phyloP scores from a whole-genome alignment of 139 green algal species.

The Eudorina sp. region DNA sequence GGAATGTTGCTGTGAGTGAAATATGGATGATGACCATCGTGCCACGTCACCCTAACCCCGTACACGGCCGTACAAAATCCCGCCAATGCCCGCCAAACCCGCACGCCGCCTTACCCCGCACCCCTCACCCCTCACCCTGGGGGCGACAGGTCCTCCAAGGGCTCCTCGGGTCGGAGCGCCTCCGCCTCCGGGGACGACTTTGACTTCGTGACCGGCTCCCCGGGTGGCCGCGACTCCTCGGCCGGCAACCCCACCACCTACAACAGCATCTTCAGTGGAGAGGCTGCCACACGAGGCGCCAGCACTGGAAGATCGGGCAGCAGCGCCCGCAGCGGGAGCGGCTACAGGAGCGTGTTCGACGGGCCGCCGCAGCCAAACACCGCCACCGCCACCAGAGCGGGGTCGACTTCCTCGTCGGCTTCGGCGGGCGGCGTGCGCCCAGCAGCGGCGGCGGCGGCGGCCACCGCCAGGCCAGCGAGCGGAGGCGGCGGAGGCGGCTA shows the following conservation, averaged over 20 bases:
- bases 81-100: too few relatives aligned
- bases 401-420: neutral
- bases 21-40: too few relatives aligned
- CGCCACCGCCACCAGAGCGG: neutral
- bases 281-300: too few relatives aligned
- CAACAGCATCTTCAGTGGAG: slow-evolving; percentile 30
- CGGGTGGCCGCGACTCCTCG: neutral
- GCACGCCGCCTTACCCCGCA: too few relatives aligned
- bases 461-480: neutral
- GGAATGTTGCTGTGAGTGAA: too few relatives aligned
- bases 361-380: neutral
- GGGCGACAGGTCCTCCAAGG: neutral
- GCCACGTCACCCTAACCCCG: too few relatives aligned
- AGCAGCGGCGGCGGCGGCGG: neutral
- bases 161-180: too few relatives aligned
- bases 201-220: neutral
- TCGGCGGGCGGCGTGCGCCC: too few relatives aligned
- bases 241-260: neutral
- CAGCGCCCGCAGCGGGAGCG: neutral
- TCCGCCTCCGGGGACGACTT: slow-evolving; percentile 7
- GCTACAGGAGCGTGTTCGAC: slow-evolving; percentile 20
- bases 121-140: too few relatives aligned
- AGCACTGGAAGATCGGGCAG: too few relatives aligned
- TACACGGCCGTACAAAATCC: too few relatives aligned
- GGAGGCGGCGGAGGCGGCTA: neutral